A percentile compares a stretch with the other conserved stretches of the same genome.
Conservation (phyloP, 1,139 yeast genomes). For the Trichomonascaceae sp. region DNA sequence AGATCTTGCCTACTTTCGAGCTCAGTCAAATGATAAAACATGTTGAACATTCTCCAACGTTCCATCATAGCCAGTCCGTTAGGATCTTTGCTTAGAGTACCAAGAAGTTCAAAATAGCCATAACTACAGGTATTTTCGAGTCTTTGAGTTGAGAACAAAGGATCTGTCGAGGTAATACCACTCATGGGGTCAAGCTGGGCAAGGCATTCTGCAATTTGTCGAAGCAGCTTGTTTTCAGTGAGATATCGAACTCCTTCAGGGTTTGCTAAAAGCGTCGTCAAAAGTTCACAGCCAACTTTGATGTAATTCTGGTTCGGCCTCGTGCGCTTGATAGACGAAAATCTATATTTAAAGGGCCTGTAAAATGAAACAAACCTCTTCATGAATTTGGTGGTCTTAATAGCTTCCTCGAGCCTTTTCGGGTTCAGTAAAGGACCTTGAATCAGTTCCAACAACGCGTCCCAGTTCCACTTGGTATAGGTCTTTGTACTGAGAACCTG, state of each 20-base stretch:
- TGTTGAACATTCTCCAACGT: conserved; percentile 79
- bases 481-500: conserved; percentile 73
- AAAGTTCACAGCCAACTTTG: conserved; percentile 64
- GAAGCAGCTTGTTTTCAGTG: conserved; percentile 66
- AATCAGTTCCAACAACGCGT: conserved; percentile 55
- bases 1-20: conserved; percentile 54
- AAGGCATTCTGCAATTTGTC: conserved; percentile 81
- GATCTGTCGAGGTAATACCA: conserved; percentile 67
- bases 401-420: conserved; percentile 66
- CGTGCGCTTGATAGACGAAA: conserved; percentile 54
- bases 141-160: conserved; percentile 58
- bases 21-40: conserved; percentile 65
- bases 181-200: conserved; percentile 81
- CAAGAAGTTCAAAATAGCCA: conserved; percentile 77
- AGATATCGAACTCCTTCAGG: conserved; percentile 63
- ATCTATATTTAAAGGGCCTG: conserved; percentile 84
- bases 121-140: conserved; percentile 58
- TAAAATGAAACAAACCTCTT: conserved; percentile 81
- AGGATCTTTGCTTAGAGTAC: conserved; percentile 54
- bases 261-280: conserved; percentile 59
- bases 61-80: conserved; percentile 65
- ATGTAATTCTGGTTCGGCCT: conserved; percentile 52
- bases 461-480: conserved; percentile 87
- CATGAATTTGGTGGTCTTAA: conserved; percentile 76
- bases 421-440: conserved; percentile 77